phyloP scores from a whole-genome alignment of 2,329 filamentous ascomycete genomes.

The Emergomyces africanus region DNA sequence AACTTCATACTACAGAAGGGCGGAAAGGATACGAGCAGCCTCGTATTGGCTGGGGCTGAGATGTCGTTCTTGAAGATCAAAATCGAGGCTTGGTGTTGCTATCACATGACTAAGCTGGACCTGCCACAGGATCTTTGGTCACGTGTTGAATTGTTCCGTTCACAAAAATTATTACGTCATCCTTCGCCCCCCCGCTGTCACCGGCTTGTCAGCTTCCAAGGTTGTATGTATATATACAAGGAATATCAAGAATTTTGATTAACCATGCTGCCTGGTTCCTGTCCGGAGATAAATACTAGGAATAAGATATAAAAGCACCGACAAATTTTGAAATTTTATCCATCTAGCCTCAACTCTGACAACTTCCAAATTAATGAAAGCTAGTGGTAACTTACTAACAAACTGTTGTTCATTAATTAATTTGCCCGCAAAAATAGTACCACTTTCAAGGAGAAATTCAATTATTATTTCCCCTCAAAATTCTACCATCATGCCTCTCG shows the following conservation, averaged over 20 bases:
- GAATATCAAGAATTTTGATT: background rate
- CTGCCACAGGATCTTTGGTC: too few relatives aligned
- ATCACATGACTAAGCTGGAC: too few relatives aligned
- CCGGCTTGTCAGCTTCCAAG: background rate
- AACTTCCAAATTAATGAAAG: background rate
- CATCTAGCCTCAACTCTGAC: background rate
- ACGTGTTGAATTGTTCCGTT: background rate
- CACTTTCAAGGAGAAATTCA: background rate
- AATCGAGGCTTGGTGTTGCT: too few relatives aligned
- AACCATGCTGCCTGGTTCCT: background rate
- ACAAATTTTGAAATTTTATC: background rate
- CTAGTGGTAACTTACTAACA: background rate
- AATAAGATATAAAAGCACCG: background rate
- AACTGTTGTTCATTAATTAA: background rate
- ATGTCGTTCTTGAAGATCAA: too few relatives aligned
- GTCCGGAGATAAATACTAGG: background rate
- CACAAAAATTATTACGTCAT: background rate
- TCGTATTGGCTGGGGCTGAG: background rate
- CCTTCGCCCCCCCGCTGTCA: background rate
- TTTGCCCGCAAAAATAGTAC: background rate
- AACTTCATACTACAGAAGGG: background rate
- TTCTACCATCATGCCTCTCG: conserved; percentile 32
- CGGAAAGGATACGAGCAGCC: background rate
- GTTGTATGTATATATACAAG: background rate
- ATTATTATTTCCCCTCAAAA: background rate